Base-by-base conservation (phyloP, 768 basidiomycete genomes). In the Sarcomyxa edulis region DNA sequence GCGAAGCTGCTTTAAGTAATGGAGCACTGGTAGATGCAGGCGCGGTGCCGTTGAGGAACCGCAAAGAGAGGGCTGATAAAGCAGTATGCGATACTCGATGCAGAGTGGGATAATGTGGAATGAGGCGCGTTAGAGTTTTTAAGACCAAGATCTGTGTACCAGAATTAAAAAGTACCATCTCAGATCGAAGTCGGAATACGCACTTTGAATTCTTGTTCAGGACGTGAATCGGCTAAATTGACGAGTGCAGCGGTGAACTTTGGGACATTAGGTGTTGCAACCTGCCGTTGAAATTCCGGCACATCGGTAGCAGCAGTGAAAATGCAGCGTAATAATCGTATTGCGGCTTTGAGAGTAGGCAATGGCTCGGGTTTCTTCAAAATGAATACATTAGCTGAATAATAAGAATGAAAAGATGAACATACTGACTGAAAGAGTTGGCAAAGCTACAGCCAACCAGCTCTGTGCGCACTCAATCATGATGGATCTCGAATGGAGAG, bases 251-350 rank as follows among this genome's bases (percentile, higher is more conserved):
- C 48, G 19, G 78, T 78, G 55, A 84, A 78, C 61, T 88, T 91
- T 12, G 80, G 69, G 18, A 89, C 68, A 49, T 78, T 78, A 2
- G 90, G 88, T 4, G 69, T 65, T 24, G 74, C 74, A 3, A 89
- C 65, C 57, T 91, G 88, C 52, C 90, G 69, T 53, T 90, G 85
- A 57, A 89, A 91, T 57, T 91, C 89, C 21, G 79, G 65, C n/a
- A 75, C 64, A 53, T 78, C 74, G 16, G 61, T 60, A 2, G 81
- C 76, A 37, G 62, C 64, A 19, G 69, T 72, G 51, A 89, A 84
- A 4, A 92, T 69, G 15, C 69, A 59, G 28, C 72, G 58, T 33
- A 86, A 50, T 12, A 90, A 75, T 31, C 79, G 69, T n/a, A 86
- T 71, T 9, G 77, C 66, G 3, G 77, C 80, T 54, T 77, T 84